Conservation (phyloP, 768 basidiomycete species). For the Termitomyces heimii region DNA sequence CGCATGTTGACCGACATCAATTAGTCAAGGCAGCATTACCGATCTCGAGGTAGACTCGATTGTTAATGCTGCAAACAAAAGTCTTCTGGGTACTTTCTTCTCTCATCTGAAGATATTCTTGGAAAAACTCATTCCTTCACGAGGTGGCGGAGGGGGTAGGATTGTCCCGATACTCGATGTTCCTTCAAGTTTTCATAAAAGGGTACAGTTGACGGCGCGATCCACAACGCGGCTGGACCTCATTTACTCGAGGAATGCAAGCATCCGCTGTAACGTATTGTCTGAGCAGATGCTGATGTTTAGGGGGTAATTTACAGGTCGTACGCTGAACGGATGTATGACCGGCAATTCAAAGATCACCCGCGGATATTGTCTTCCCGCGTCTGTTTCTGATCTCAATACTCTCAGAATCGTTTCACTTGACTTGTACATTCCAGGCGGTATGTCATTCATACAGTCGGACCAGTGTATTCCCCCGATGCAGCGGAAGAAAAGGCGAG, state of each 20-base stretch:
- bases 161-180: slow-evolving; percentile 3
- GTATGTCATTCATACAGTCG: slow-evolving; percentile 78
- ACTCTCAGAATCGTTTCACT: not conserved
- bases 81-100: slow-evolving; percentile 51
- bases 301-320: slow-evolving; percentile 35
- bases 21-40: slow-evolving; percentile 78
- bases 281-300: not conserved
- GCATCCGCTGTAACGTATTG: slow-evolving; percentile 14
- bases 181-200: not conserved
- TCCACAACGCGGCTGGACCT: slow-evolving; percentile 70
- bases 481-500: slow-evolving; percentile 38
- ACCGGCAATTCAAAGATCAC: slow-evolving; percentile 80
- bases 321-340: slow-evolving; percentile 56
- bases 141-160: slow-evolving; percentile 77
- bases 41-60: slow-evolving; percentile 63
- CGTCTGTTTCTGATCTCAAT: slow-evolving; percentile 41
- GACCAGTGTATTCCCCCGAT: slow-evolving; percentile 53
- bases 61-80: slow-evolving; percentile 79
- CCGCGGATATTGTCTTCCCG: slow-evolving; percentile 66
- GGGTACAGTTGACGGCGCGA: slow-evolving; percentile 70
- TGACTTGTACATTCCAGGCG: slow-evolving; percentile 25
- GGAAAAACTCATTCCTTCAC: not conserved
- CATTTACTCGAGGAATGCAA: slow-evolving; percentile 65
- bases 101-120: not conserved
- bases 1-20: not conserved